Base-by-base conservation (phyloP, 179 eudicot species). In the Monotropa hypopitys region DNA sequence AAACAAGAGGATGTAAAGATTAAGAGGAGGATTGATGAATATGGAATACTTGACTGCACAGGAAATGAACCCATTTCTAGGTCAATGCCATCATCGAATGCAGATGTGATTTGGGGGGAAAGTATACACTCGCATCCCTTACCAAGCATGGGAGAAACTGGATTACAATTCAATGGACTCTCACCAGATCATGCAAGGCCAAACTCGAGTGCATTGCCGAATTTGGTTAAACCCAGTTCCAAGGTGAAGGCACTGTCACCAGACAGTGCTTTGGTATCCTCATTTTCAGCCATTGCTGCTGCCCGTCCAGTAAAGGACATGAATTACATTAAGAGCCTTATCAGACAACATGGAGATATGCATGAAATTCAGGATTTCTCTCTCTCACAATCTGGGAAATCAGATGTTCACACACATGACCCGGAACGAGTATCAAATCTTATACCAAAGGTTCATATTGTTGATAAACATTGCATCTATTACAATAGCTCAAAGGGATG, bases 311-410 rank as follows among this genome's bases (percentile, higher is more conserved):
- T 74, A 49, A 88, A 76, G 82, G 90, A 85, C 59, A 16, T 16
- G 0, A 63, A 59, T 66, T 90, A 88, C 79, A 82, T 82, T 57
- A 88, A 84, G 84, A 80, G 45, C 80, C 83, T 88, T 40, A 70
- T 90, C 76, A 81, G 82, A 82, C 83, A 87, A 68, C 90, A 90
- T 84, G 94, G 92, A 49, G 82, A 79, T 68, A 76, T 46, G 16
- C 82, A 78, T 26, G 86, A 69, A 78, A 33, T 53, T 61, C 51
- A n/a, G 69, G 81, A 50, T 21, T 32, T 40, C 30, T 26, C 23
- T 30, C 65, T 43, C 38, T 21, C 62, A 16, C 77, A 77, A 75
- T 47, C 47, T 38, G 65, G 75, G 28, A 40, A 59, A 46, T 56
- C 59, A 63, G 30, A 53, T 53, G 38, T 21, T 53, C 42, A 18